Evolutionary conservation across 768 basidiomycete genomes (phyloP).

Genomic region (Macrolepiota fuliginosa): DNA sequence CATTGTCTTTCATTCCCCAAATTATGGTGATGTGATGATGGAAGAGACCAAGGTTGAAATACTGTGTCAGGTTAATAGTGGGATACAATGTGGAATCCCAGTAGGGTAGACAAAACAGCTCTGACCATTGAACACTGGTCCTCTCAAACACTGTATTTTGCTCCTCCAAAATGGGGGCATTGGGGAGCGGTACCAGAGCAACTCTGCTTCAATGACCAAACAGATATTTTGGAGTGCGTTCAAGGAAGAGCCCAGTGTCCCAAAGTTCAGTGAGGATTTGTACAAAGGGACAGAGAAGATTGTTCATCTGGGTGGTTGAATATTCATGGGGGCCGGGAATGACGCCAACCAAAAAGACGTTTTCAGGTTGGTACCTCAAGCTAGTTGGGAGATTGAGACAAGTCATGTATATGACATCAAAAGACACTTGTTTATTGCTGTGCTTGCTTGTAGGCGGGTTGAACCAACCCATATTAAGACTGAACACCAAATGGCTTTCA

Average conservation of each 20-base stretch:
- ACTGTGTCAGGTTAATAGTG: constrained; percentile 14
- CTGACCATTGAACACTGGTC: constrained; percentile 14
- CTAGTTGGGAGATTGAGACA: constrained; percentile 32
- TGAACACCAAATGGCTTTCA: constrained; percentile 4
- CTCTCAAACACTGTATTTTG: neutral
- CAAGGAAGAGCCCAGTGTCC: too few species aligned
- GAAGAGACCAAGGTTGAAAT: constrained; percentile 14
- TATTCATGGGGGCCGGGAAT: constrained; percentile 17
- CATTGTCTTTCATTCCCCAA: constrained; percentile 10
- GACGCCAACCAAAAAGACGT: constrained; percentile 32
- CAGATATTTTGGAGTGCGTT: too few species aligned
- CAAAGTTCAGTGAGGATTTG: constrained; percentile 29
- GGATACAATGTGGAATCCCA: constrained; percentile 13
- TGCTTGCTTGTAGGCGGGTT: constrained; percentile 27
- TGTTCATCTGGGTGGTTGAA: constrained; percentile 31
- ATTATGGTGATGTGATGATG: constrained; percentile 14
- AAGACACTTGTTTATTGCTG: constrained; percentile 21
- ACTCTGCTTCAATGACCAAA: too few species aligned
- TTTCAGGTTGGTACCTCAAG: constrained; percentile 25
- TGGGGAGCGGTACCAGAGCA: constrained; percentile 21
- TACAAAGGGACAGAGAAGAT: constrained; percentile 33
- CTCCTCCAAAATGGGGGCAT: neutral
- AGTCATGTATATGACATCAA: constrained; percentile 23
- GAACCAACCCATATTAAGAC: constrained; percentile 24
- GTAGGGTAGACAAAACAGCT: constrained; percentile 13